phyloP scores from a whole-genome alignment of 2,329 filamentous ascomycete genomes.

The Monascus ruber region DNA sequence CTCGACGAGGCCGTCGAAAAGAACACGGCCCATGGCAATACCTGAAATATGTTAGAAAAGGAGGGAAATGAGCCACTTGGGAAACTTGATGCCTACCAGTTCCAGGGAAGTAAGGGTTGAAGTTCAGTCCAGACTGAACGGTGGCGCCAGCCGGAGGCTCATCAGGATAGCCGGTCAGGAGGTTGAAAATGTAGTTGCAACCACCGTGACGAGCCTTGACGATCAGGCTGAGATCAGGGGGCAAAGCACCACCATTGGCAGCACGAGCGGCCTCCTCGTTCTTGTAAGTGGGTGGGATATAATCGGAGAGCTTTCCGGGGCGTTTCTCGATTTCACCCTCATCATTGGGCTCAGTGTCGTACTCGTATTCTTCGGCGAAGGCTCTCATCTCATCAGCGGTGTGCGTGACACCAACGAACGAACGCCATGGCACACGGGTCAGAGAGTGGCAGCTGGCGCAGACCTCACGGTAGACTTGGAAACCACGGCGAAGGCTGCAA shows the following conservation, averaged over 20 bases:
- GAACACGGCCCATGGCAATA: slow-evolving; percentile 96
- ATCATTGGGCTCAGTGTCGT: slow-evolving; percentile 95
- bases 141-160: slow-evolving; percentile 82
- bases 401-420: slow-evolving; percentile 80
- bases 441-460: slow-evolving; percentile 97
- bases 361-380: slow-evolving; percentile 95
- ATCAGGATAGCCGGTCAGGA: slow-evolving; percentile 95
- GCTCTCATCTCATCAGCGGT: slow-evolving; percentile 98
- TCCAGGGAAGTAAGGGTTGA: slow-evolving; percentile 99
- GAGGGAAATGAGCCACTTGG: not conserved
- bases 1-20: slow-evolving; percentile 94
- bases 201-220: slow-evolving; percentile 96
- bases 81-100: slow-evolving; percentile 48
- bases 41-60: slow-evolving; percentile 19
- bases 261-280: slow-evolving; percentile 97
- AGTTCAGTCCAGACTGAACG: slow-evolving; percentile 86
- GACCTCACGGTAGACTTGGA: slow-evolving; percentile 98
- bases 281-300: slow-evolving; percentile 90
- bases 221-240: slow-evolving; percentile 94
- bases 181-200: slow-evolving; percentile 95
- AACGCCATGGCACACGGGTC: slow-evolving; percentile 82
- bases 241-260: slow-evolving; percentile 95
- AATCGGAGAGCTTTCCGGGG: slow-evolving; percentile 95
- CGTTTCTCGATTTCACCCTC: slow-evolving; percentile 98
- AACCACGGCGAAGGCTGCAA: slow-evolving; percentile 83